Evolutionary conservation across 148 eudicot species (phyloP).

Genomic region (Fagopyrum homotropicum): DNA sequence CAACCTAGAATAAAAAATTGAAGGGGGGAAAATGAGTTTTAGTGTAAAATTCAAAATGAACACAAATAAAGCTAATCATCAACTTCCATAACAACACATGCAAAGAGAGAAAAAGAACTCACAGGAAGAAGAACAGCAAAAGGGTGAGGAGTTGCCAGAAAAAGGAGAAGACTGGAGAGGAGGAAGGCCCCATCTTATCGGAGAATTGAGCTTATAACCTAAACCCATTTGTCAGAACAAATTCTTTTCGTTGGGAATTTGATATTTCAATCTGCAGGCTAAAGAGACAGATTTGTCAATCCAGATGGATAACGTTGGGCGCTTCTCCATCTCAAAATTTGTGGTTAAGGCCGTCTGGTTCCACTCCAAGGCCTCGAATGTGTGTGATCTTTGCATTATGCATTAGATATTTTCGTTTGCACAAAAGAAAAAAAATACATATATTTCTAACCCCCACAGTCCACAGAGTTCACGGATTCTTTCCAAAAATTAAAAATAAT

Average conservation of each 20-base stretch:
- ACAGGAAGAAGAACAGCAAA: constrained; percentile 45
- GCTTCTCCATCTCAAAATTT: constrained; percentile 14
- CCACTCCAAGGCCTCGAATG: neutral
- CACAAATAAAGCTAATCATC: neutral
- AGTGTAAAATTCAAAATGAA: neutral
- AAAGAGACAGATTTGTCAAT: constrained; percentile 1
- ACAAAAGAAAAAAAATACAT: too few relatives aligned
- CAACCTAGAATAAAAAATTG: neutral
- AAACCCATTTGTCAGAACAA: constrained; percentile 34
- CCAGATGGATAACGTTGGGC: constrained; percentile 16
- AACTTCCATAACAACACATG: neutral
- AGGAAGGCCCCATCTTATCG: constrained; percentile 61
- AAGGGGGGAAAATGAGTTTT: neutral
- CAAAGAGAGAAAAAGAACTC: constrained; percentile 12
- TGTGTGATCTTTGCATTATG: neutral
- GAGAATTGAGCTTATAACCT: constrained; percentile 44
- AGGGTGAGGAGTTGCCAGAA: constrained; percentile 38
- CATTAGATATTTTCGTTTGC: too few relatives aligned
- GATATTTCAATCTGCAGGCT: neutral
- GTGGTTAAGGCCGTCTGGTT: neutral
- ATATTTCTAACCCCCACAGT: too few relatives aligned
- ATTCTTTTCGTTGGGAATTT: constrained; percentile 4
- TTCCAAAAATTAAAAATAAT: too few relatives aligned
- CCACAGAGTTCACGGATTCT: too few relatives aligned
- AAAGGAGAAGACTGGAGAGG: constrained; percentile 53